Evolutionary conservation across 116 monocot species (phyloP).

Genomic region (Trichopus zeylanicus): DNA sequence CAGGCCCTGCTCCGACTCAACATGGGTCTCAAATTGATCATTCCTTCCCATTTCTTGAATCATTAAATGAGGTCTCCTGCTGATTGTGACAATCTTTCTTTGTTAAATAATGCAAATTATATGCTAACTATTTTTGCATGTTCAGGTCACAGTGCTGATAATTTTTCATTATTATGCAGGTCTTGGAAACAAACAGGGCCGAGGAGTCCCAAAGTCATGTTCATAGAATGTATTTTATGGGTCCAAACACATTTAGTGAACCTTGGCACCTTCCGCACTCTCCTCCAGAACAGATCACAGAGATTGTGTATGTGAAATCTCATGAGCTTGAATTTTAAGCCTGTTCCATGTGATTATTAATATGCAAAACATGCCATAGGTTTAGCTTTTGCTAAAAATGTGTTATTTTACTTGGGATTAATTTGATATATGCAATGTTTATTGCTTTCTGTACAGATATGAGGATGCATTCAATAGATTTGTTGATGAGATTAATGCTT

Average conservation of each 20-base stretch:
- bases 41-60: conserved; percentile 93
- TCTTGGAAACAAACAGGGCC: conserved; percentile 94
- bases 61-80: conserved; percentile 75
- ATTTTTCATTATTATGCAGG: conserved; percentile 26
- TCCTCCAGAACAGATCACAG: conserved; percentile 79
- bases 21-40: conserved; percentile 96
- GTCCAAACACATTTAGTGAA: conserved; percentile 97
- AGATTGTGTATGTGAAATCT: conserved; percentile 78
- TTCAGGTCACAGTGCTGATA: neutral
- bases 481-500: conserved; percentile 92
- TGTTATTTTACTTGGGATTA: neutral
- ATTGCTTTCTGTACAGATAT: conserved; percentile 35
- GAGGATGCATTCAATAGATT: conserved; percentile 98
- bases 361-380: too few species aligned
- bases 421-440: neutral
- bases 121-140: neutral
- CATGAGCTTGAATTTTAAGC: neutral
- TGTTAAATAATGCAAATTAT: neutral
- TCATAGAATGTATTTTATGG: conserved; percentile 96
- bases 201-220: conserved; percentile 96
- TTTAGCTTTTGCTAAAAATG: too few species aligned
- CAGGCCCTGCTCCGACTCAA: conserved; percentile 87
- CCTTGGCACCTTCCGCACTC: conserved; percentile 98
- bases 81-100: neutral
- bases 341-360: too few species aligned